Conservation (phyloP, 2,329 filamentous ascomycete genomes). For the Biscogniauxia sp. region DNA sequence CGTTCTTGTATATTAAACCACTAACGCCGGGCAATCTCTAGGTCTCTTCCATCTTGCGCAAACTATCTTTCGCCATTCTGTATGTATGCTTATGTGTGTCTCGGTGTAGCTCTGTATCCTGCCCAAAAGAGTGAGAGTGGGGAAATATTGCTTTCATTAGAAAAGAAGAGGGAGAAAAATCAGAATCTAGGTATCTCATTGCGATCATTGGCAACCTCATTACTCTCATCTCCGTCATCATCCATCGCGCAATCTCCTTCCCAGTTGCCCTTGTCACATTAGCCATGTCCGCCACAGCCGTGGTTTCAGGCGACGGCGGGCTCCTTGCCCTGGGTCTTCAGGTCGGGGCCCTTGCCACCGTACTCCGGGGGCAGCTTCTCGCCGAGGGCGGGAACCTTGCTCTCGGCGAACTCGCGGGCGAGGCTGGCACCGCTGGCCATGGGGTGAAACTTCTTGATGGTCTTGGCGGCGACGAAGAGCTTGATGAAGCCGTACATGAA, state of each 20-base stretch:
- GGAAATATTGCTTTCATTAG: neutral
- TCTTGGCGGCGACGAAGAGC: slow-evolving; percentile 69
- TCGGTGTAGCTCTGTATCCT: neutral
- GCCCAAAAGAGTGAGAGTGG: neutral
- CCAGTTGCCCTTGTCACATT: neutral
- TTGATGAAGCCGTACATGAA: slow-evolving; percentile 79
- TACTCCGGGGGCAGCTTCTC: slow-evolving; percentile 71
- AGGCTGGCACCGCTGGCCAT: slow-evolving; percentile 71
- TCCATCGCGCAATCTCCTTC: too few relatives aligned
- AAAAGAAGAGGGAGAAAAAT: neutral
- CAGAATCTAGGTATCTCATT: neutral
- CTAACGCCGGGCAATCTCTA: too few relatives aligned
- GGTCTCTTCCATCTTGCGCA: neutral
- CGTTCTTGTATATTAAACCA: neutral
- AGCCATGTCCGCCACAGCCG: neutral
- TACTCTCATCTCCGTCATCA: neutral
- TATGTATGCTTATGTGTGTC: neutral
- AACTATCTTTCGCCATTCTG: neutral
- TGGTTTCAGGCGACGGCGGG: slow-evolving; percentile 22
- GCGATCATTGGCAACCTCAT: neutral
- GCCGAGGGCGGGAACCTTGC: slow-evolving; percentile 55
- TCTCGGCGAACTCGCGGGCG: slow-evolving; percentile 53
- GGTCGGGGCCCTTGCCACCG: slow-evolving; percentile 65
- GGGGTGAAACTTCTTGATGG: slow-evolving; percentile 76
- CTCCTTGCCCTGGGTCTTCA: slow-evolving; percentile 29